Conservation (phyloP, 176 grass and related monocot genomes). For the Elymus sibiricus region DNA sequence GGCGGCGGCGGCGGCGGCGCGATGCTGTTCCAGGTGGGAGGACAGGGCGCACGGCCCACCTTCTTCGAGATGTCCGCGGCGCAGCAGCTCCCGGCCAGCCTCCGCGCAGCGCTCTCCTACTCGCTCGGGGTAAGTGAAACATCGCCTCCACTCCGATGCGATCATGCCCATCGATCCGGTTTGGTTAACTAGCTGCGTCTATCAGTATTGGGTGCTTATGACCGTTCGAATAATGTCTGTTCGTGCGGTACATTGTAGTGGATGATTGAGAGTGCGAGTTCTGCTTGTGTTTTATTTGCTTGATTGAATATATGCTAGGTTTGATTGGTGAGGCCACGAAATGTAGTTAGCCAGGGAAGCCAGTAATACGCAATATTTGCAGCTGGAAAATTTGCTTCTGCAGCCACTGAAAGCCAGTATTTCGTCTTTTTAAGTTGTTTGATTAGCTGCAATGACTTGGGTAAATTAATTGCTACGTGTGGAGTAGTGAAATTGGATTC, state of each 20-base stretch:
- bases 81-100: conserved; percentile 95
- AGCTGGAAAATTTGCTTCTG: not conserved
- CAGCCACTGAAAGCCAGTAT: not conserved
- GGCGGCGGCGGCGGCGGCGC: not conserved
- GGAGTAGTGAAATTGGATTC: not conserved
- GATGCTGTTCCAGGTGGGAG: conserved; percentile 99
- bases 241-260: not conserved
- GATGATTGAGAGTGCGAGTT: not conserved
- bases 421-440: not conserved
- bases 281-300: not conserved
- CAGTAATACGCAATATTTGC: not conserved
- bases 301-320: not conserved
- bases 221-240: not conserved
- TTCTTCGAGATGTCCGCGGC: conserved; percentile 99
- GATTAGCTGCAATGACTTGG: not conserved
- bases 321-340: not conserved
- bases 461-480: not conserved
- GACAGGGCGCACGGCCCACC: conserved; percentile 93
- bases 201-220: not conserved
- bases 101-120: conserved; percentile 86
- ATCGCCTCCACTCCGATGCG: conserved; percentile 6
- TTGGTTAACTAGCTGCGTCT: not conserved
- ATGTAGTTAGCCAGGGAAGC: not conserved
- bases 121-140: conserved; percentile 62
- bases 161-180: not conserved